A percentile compares a stretch with the other conserved stretches of the same genome.
Evolutionary conservation across 2,329 filamentous ascomycete genomes (phyloP).

Genomic region (Onygena corvina): DNA sequence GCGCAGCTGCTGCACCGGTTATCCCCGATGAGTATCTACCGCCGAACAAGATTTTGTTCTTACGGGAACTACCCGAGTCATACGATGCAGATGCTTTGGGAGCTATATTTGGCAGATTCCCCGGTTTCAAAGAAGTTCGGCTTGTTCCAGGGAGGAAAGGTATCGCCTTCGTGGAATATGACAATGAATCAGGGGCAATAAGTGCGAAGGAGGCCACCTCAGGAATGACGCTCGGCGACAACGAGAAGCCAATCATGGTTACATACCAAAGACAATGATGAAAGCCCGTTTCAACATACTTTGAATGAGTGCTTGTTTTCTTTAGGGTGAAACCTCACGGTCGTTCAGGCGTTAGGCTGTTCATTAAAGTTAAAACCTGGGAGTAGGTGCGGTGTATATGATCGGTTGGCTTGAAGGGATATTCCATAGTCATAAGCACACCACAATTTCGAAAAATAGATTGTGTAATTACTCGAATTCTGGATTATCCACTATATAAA

Average conservation of each 20-base stretch:
- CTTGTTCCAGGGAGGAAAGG: constrained; percentile 74
- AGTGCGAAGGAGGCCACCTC: constrained; percentile 87
- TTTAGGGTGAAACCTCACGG: constrained; percentile 7
- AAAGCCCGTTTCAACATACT: not conserved
- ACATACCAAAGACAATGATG: constrained; percentile 83
- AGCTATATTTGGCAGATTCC: constrained; percentile 73
- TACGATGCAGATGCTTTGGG: constrained; percentile 70
- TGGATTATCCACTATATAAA: not conserved
- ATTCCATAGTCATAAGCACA: not conserved
- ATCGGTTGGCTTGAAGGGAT: not conserved
- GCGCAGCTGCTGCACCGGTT: constrained; percentile 53
- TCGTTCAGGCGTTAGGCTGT: constrained; percentile 13
- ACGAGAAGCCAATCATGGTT: constrained; percentile 73
- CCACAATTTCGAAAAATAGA: not conserved
- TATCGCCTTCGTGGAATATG: constrained; percentile 95
- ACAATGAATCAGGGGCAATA: constrained; percentile 77
- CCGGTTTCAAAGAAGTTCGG: constrained; percentile 87
- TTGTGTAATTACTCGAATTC: not conserved
- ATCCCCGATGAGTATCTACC: constrained; percentile 97
- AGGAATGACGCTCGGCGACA: constrained; percentile 65
- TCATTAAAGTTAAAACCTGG: not conserved
- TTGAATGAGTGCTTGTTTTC: not conserved
- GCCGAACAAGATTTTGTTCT: constrained; percentile 91
- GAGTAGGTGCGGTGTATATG: not conserved
- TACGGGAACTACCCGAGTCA: constrained; percentile 82